Evolutionary conservation across 345 rosid genomes (phyloP).

Genomic region (Populus tremula): DNA sequence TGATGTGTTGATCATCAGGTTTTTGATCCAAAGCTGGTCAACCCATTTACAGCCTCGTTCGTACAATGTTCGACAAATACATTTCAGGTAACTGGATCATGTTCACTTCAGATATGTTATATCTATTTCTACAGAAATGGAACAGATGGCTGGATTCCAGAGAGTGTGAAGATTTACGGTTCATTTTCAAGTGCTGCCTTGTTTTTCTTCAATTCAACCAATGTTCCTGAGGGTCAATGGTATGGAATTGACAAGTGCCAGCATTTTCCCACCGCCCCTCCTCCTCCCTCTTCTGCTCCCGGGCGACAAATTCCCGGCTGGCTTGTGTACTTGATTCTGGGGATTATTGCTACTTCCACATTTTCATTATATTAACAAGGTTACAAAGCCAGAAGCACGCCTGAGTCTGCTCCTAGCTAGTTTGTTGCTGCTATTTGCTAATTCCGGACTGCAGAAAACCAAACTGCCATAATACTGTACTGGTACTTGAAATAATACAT

Average conservation of each 20-base stretch:
- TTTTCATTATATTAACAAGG: slow-evolving; percentile 9
- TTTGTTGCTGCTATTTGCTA: not conserved
- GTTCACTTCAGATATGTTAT: slow-evolving; percentile 31
- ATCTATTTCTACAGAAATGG: slow-evolving; percentile 25
- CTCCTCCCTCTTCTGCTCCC: slow-evolving; percentile 26
- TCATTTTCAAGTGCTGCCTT: slow-evolving; percentile 10
- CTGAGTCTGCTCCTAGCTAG: not conserved
- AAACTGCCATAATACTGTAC: not conserved
- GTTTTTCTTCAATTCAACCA: slow-evolving; percentile 7
- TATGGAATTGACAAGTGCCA: slow-evolving; percentile 21
- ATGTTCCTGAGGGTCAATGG: slow-evolving; percentile 14
- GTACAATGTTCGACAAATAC: slow-evolving; percentile 29
- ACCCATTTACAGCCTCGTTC: slow-evolving; percentile 19
- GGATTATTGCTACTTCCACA: slow-evolving; percentile 31
- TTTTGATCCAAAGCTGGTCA: slow-evolving; percentile 23
- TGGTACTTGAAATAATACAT: not conserved
- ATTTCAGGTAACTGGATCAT: slow-evolving; percentile 25
- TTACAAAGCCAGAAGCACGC: not conserved
- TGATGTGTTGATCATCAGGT: slow-evolving; percentile 11
- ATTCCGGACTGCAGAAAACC: not conserved
- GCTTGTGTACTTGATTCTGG: slow-evolving; percentile 19
- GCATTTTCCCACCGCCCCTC: not conserved
- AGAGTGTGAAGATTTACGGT: slow-evolving; percentile 17
- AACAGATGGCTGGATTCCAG: slow-evolving; percentile 28
- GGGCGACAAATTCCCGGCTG: not conserved